Conservation (phyloP, 176 grass and related monocot genomes). For the Lolium rigidum region DNA sequence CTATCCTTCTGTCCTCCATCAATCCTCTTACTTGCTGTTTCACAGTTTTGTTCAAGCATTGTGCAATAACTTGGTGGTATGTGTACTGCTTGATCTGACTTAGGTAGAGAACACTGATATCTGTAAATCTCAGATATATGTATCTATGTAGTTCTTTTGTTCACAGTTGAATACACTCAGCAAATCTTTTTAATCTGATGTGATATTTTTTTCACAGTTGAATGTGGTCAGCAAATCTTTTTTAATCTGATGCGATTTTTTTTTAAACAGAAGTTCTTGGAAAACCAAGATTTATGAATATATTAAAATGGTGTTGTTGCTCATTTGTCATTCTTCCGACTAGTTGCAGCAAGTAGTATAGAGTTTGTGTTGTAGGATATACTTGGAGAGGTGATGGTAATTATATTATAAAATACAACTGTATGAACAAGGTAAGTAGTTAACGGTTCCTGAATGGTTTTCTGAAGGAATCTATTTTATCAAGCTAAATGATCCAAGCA, state of each 20-base stretch:
- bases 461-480: not conserved
- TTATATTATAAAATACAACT: not conserved
- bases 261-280: not conserved
- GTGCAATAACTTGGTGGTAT: not conserved
- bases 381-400: not conserved
- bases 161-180: not conserved
- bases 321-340: not conserved
- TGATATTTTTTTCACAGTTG: not conserved
- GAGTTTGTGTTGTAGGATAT: not conserved
- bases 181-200: not conserved
- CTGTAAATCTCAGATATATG: too few species aligned
- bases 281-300: not conserved
- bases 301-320: not conserved
- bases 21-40: conserved; percentile 22
- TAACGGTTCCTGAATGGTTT: not conserved
- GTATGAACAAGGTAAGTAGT: not conserved
- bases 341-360: not conserved
- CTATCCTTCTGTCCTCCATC: not conserved
- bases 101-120: not conserved
- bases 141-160: not conserved
- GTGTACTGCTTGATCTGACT: not conserved
- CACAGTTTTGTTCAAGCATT: not conserved
- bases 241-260: not conserved
- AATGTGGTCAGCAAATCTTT: not conserved
- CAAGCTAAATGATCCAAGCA: not conserved